A percentile compares a stretch with the other conserved stretches of the same genome.
These are phyloP conservation scores for Staphylotrichum longicolle DNA, from an alignment of 495 filamentous ascomycete species.

Conservation along the genomic window DNA sequence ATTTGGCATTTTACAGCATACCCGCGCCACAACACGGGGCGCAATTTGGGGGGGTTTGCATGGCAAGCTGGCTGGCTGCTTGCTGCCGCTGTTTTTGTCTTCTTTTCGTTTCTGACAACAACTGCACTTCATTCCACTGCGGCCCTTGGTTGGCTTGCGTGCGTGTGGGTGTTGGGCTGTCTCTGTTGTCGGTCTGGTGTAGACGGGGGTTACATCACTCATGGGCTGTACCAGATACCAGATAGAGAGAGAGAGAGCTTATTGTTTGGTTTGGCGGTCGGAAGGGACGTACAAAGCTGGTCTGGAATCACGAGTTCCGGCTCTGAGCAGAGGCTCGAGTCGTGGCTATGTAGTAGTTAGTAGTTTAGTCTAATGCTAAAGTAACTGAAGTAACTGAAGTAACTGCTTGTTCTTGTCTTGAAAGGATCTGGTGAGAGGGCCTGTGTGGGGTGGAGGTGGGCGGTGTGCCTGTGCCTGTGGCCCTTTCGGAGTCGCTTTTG, in stretches of 20 bases:
- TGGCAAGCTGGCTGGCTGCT: neutral
- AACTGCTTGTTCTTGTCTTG: too few species aligned
- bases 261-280: neutral
- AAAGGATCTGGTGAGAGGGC: too few species aligned
- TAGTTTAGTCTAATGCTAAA: conserved; percentile 4
- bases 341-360: neutral
- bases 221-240: too few species aligned
- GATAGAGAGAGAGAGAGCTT: neutral
- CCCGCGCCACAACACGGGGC: neutral
- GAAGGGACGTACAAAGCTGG: neutral
- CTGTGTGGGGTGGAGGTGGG: too few species aligned
- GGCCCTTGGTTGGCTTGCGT: neutral
- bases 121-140: neutral
- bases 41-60: neutral
- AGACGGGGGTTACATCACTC: neutral
- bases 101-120: neutral
- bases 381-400: neutral
- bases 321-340: neutral
- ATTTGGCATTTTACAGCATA: neutral
- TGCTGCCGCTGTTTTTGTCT: neutral
- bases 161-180: neutral
- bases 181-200: neutral
- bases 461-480: too few species aligned
- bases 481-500: too few species aligned
- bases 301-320: neutral